phyloP scores from a whole-genome alignment of 495 filamentous ascomycete genomes.

The Cairneyella variabilis region DNA sequence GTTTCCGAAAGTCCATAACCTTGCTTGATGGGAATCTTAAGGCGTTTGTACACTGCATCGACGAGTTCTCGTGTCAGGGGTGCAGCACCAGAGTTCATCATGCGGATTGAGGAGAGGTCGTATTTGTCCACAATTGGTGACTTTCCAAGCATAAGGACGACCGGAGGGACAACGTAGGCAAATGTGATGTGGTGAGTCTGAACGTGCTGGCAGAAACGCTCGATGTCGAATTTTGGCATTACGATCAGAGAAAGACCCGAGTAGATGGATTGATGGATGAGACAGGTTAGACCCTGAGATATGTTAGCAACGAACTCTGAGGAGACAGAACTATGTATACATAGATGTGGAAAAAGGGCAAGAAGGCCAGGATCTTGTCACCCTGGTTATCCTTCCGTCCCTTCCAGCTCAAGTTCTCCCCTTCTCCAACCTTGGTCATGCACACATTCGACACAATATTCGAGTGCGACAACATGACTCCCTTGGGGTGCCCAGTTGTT shows the following conservation, averaged over 20 bases:
- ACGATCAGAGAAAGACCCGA: constrained; percentile 67
- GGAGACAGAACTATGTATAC: constrained; percentile 31
- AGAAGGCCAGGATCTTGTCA: constrained; percentile 70
- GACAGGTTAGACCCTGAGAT: constrained; percentile 48
- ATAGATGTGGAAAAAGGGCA: constrained; percentile 96
- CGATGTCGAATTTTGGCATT: constrained; percentile 82
- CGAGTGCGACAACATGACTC: constrained; percentile 80
- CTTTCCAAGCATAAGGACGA: constrained; percentile 78
- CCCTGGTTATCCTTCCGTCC: constrained; percentile 59
- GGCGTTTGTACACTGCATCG: constrained; percentile 68
- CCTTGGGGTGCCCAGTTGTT: constrained; percentile 88
- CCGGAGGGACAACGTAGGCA: constrained; percentile 79
- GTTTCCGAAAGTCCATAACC: constrained; percentile 55
- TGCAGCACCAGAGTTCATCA: constrained; percentile 88
- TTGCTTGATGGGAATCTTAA: constrained; percentile 68
- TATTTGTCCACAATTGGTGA: constrained; percentile 72
- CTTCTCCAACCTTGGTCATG: constrained; percentile 53
- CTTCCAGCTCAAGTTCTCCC: constrained; percentile 52
- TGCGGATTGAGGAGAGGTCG: constrained; percentile 72
- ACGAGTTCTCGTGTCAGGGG: constrained; percentile 82
- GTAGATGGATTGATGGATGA: constrained; percentile 61
- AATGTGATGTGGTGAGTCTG: constrained; percentile 74
- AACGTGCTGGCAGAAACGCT: constrained; percentile 69
- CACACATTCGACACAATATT: constrained; percentile 74
- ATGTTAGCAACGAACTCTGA: constrained; percentile 14